Percentiles rank a stretch among this genome's conserved stretches.
Evolutionary conservation across 805 yeast species (phyloP).

Genomic region (Candida khao-thaluensis): DNA sequence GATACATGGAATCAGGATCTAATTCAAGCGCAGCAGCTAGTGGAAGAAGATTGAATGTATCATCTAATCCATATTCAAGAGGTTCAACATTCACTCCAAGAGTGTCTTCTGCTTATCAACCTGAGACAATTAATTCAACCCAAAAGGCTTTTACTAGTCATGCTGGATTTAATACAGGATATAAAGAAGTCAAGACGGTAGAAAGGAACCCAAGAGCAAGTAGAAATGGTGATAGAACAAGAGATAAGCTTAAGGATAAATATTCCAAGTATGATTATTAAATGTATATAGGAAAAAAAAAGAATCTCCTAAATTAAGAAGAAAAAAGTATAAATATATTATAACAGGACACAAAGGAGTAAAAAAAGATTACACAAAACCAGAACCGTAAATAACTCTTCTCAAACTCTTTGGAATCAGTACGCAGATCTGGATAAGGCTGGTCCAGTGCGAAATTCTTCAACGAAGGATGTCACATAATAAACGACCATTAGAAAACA

Average conservation of each 20-base stretch:
- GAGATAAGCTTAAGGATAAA: slow-evolving; percentile 4
- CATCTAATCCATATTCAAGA: not conserved
- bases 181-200: not conserved
- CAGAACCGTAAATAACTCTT: too few species aligned
- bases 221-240: not conserved
- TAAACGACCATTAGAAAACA: slow-evolving; percentile 20
- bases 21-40: slow-evolving; percentile 36
- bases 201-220: slow-evolving; percentile 2
- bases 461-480: slow-evolving; percentile 3
- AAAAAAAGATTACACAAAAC: too few species aligned
- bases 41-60: slow-evolving; percentile 23
- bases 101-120: not conserved
- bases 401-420: too few species aligned
- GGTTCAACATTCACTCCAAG: not conserved
- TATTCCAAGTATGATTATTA: slow-evolving; percentile 9
- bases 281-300: not conserved
- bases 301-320: too few species aligned
- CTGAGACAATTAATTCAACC: not conserved
- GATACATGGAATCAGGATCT: slow-evolving; percentile 44
- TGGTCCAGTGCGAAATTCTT: not conserved
- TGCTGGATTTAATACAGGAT: not conserved
- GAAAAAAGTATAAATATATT: too few species aligned
- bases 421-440: too few species aligned
- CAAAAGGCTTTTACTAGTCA: slow-evolving; percentile 5
- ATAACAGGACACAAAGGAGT: too few species aligned